These are phyloP conservation scores for Aureobasidium sp. DNA, from an alignment of 2,329 filamentous ascomycete species.

Conservation along the genomic window DNA sequence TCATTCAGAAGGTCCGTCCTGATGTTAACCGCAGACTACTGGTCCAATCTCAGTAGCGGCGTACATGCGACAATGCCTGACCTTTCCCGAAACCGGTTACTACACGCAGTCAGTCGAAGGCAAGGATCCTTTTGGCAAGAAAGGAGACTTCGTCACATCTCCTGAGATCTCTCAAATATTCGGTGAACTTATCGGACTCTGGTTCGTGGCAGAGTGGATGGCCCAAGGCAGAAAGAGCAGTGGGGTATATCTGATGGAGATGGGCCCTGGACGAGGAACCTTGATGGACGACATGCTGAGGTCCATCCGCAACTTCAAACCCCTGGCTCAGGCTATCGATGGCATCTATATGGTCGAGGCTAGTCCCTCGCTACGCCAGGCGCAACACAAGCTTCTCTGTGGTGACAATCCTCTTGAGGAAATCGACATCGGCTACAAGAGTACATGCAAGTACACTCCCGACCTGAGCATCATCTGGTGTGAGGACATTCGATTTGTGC, in stretches of 20 bases:
- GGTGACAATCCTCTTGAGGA: slow-evolving; percentile 62
- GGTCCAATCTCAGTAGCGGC: slow-evolving; percentile 86
- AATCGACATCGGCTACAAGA: slow-evolving; percentile 65
- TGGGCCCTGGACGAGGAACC: slow-evolving; percentile 88
- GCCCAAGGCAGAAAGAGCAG: slow-evolving; percentile 68
- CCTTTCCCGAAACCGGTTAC: slow-evolving; percentile 82
- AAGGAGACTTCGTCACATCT: slow-evolving; percentile 93
- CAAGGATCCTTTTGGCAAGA: slow-evolving; percentile 82
- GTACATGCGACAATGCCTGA: slow-evolving; percentile 98
- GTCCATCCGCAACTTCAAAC: slow-evolving; percentile 75
- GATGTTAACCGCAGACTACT: slow-evolving; percentile 54
- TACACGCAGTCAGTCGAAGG: slow-evolving; percentile 69
- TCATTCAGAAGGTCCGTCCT: slow-evolving; percentile 1
- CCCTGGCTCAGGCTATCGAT: slow-evolving; percentile 68
- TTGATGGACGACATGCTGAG: slow-evolving; percentile 95
- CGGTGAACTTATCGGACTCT: slow-evolving; percentile 87
- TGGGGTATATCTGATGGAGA: slow-evolving; percentile 83
- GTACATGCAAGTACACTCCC: slow-evolving; percentile 65
- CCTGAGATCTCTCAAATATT: slow-evolving; percentile 97
- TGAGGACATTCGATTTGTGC: slow-evolving; percentile 78
- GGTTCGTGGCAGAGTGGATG: slow-evolving; percentile 96
- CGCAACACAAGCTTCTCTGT: slow-evolving; percentile 78
- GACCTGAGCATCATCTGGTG: slow-evolving; percentile 76
- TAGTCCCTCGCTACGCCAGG: slow-evolving; percentile 66
- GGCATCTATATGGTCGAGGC: slow-evolving; percentile 92